These are phyloP conservation scores for Odontarrhena argentea DNA, from an alignment of 345 rosid species.

Conservation along the genomic window DNA sequence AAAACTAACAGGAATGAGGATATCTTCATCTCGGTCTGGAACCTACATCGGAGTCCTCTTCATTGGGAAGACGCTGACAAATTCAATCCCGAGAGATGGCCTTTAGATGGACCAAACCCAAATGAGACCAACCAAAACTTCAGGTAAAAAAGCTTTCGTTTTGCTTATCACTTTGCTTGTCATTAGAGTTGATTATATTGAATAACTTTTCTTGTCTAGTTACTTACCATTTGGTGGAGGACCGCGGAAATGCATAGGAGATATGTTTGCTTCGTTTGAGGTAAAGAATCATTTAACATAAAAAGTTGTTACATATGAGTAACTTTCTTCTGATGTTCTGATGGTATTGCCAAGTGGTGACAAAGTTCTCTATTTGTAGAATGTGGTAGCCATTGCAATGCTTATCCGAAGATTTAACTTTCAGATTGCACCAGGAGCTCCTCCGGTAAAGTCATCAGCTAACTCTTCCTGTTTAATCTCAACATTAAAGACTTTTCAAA, in stretches of 20 bases:
- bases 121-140: conserved; percentile 94
- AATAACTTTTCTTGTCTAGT: conserved; percentile 45
- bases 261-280: conserved; percentile 95
- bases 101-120: conserved; percentile 91
- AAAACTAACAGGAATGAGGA: conserved; percentile 72
- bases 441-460: conserved; percentile 59
- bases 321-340: conserved; percentile 15
- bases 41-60: conserved; percentile 82
- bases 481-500: background rate
- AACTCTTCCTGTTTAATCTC: conserved; percentile 8
- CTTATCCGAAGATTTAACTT: conserved; percentile 79
- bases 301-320: conserved; percentile 1
- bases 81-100: conserved; percentile 98
- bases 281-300: conserved; percentile 41
- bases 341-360: background rate
- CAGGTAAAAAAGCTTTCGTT: conserved; percentile 46
- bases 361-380: conserved; percentile 46
- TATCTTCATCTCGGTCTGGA: conserved; percentile 91
- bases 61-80: conserved; percentile 77
- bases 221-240: conserved; percentile 99
- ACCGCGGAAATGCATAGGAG: conserved; percentile 92
- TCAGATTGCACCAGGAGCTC: conserved; percentile 80
- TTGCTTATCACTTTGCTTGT: background rate
- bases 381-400: conserved; percentile 86
- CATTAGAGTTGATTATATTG: background rate